Evolutionary conservation across 306 rosid genomes (phyloP).

Genomic region (Ammopiptanthus mongolicus): DNA sequence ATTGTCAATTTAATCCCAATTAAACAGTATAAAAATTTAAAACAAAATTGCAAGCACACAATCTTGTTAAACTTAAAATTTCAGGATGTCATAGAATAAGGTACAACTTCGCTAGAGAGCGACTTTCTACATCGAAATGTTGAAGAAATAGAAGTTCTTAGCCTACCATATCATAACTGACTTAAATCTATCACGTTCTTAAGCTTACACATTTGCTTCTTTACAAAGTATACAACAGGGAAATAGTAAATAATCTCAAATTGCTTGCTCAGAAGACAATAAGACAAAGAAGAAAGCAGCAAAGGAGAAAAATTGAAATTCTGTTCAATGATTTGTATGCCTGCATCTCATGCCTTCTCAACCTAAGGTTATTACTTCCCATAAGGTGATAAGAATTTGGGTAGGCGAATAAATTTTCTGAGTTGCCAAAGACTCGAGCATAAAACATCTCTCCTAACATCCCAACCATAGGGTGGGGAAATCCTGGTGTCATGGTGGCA

Average conservation of each 20-base stretch:
- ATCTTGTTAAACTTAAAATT: not conserved
- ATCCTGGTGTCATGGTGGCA: constrained; percentile 36
- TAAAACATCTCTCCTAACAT: constrained; percentile 80
- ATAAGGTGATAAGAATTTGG: constrained; percentile 52
- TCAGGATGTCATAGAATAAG: not conserved
- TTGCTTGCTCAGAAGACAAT: constrained; percentile 49
- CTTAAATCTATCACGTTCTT: not conserved
- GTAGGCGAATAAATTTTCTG: constrained; percentile 39
- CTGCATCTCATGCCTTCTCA: constrained; percentile 86
- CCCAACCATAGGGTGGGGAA: constrained; percentile 50
- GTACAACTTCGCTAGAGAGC: not conserved
- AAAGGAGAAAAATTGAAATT: constrained; percentile 74
- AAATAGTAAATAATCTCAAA: constrained; percentile 15
- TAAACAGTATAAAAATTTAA: too few relatives aligned
- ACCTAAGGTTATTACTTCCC: constrained; percentile 46
- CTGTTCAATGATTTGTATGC: constrained; percentile 75
- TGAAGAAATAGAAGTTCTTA: not conserved
- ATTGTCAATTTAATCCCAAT: too few relatives aligned
- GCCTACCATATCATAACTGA: constrained; percentile 1
- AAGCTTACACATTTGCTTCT: constrained; percentile 2
- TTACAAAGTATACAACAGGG: constrained; percentile 34
- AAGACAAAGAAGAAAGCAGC: constrained; percentile 83
- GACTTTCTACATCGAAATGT: not conserved
- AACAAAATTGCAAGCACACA: too few relatives aligned
- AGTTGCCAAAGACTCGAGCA: constrained; percentile 63